Conservation (phyloP, 2,329 filamentous ascomycete genomes). For the Diaporthe eres region DNA sequence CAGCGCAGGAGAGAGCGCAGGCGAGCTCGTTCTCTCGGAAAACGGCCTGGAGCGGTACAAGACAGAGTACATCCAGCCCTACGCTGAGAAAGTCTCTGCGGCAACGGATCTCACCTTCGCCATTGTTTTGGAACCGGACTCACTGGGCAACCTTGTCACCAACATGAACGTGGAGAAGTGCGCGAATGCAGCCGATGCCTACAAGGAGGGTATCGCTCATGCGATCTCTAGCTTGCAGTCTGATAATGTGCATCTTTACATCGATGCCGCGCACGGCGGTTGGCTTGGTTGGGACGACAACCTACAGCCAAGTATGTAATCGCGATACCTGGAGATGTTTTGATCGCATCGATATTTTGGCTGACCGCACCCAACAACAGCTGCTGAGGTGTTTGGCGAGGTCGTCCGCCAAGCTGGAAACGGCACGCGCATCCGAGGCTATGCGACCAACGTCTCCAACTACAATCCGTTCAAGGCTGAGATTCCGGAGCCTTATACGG, state of each 20-base stretch:
- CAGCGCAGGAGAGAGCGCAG: slow-evolving; percentile 57
- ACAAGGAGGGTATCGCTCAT: slow-evolving; percentile 59
- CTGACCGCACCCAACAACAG: slow-evolving; percentile 42
- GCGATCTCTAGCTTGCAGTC: slow-evolving; percentile 56
- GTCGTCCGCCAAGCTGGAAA: slow-evolving; percentile 54
- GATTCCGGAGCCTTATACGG: slow-evolving; percentile 57
- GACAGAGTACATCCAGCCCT: slow-evolving; percentile 56
- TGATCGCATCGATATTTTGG: background rate
- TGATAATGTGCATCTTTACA: slow-evolving; percentile 55
- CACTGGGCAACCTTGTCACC: slow-evolving; percentile 53
- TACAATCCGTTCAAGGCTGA: slow-evolving; percentile 57
- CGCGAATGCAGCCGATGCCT: slow-evolving; percentile 53
- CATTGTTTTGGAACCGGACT: slow-evolving; percentile 60
- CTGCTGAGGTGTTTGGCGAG: slow-evolving; percentile 56
- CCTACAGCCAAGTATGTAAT: slow-evolving; percentile 52
- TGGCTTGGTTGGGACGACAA: slow-evolving; percentile 60
- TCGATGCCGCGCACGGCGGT: slow-evolving; percentile 59
- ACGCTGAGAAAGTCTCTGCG: slow-evolving; percentile 53
- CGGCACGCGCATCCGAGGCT: slow-evolving; percentile 54
- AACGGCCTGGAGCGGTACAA: slow-evolving; percentile 58
- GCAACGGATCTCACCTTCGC: slow-evolving; percentile 58
- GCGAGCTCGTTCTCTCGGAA: slow-evolving; percentile 55
- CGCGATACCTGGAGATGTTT: background rate
- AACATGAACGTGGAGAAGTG: slow-evolving; percentile 33
- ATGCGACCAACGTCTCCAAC: slow-evolving; percentile 62